These are phyloP conservation scores for Irpex sp. DNA, from an alignment of 1,284 basidiomycete species.

Conservation along the genomic window DNA sequence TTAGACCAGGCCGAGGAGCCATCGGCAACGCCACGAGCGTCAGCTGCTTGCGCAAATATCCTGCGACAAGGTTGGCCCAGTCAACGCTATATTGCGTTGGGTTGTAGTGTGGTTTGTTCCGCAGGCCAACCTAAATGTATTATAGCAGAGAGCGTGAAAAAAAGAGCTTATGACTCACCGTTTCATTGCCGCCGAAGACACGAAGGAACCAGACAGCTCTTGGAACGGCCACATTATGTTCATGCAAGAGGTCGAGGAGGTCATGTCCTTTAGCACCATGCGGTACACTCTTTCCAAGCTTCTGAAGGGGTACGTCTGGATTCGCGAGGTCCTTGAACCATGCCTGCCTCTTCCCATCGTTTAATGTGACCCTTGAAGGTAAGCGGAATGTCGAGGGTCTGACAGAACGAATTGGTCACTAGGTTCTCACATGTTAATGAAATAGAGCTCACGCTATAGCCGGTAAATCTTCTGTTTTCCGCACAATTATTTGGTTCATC, in stretches of 20 bases:
- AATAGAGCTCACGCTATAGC: constrained; percentile 52
- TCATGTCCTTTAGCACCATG: constrained; percentile 93
- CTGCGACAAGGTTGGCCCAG: constrained; percentile 83
- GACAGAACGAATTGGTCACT: not conserved
- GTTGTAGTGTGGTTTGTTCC: constrained; percentile 71
- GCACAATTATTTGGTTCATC: constrained; percentile 75
- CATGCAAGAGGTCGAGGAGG: constrained; percentile 84
- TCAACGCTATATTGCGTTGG: constrained; percentile 86
- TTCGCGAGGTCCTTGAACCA: constrained; percentile 94
- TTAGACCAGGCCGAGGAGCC: constrained; percentile 67
- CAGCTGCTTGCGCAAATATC: constrained; percentile 90
- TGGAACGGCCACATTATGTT: constrained; percentile 77
- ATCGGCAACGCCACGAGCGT: constrained; percentile 80
- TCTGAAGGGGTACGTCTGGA: constrained; percentile 82
- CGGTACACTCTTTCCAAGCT: constrained; percentile 87
- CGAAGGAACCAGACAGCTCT: constrained; percentile 95
- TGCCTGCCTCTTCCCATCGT: constrained; percentile 82
- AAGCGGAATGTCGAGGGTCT: constrained; percentile 80
- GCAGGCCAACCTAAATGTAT: constrained; percentile 53
- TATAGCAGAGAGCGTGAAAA: not conserved
- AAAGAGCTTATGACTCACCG: constrained; percentile 43
- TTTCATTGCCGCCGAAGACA: constrained; percentile 94
- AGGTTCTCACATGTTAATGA: not conserved
- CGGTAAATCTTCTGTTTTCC: constrained; percentile 53
- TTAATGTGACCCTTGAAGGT: constrained; percentile 86